Evolutionary conservation across 257 asterid species (phyloP).

Genomic region (Ocimum tenuiflorum): DNA sequence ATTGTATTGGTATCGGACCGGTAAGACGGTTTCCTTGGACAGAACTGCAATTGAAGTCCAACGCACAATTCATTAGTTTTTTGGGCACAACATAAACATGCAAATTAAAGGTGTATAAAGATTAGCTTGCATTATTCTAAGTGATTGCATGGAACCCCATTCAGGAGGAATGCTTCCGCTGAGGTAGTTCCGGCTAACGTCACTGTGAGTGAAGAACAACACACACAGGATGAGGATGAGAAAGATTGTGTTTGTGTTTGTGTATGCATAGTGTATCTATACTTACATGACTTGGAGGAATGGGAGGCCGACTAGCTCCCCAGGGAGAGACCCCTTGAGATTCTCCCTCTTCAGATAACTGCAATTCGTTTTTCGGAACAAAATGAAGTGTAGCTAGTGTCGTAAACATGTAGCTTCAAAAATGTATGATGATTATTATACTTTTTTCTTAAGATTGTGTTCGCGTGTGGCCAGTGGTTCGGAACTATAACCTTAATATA

Average conservation of each 20-base stretch:
- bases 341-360: constrained; percentile 40
- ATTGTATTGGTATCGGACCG: constrained; percentile 44
- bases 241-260: not conserved
- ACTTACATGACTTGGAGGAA: constrained; percentile 50
- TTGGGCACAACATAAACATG: too few relatives aligned
- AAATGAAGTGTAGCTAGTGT: too few relatives aligned
- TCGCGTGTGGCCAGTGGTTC: too few relatives aligned
- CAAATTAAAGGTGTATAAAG: too few relatives aligned
- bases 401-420: too few relatives aligned
- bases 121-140: constrained; percentile 34
- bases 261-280: not conserved
- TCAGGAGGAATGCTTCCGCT: constrained; percentile 52
- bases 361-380: constrained; percentile 13
- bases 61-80: too few relatives aligned
- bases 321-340: constrained; percentile 46
- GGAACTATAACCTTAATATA: too few relatives aligned
- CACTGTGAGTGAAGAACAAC: too few relatives aligned
- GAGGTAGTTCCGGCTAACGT: constrained; percentile 56
- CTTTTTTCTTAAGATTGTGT: too few relatives aligned
- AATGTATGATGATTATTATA: too few relatives aligned
- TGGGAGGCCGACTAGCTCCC: constrained; percentile 43
- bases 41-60: constrained; percentile 54
- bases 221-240: too few relatives aligned
- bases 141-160: constrained; percentile 58
- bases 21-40: constrained; percentile 47